A percentile compares a stretch with the other conserved stretches of the same genome.
Conservation (phyloP, 108 stramenopile genomes). For the Nitzschia inconspicua region DNA sequence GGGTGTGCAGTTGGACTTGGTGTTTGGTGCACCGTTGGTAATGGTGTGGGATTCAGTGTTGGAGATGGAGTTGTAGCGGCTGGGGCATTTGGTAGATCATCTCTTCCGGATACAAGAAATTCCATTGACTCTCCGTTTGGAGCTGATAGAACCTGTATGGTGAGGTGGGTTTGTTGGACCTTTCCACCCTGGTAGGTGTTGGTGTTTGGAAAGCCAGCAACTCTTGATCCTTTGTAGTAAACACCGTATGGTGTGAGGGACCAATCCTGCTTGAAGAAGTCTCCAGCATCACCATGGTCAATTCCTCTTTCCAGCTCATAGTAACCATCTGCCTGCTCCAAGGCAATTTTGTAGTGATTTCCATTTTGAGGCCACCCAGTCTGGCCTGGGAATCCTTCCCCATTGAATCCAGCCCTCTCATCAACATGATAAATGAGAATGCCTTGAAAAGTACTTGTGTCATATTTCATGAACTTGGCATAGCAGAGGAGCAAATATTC, state of each 20-base stretch:
- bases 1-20: too few relatives aligned
- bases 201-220: constrained; percentile 26
- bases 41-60: too few relatives aligned
- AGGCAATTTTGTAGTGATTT: constrained; percentile 65
- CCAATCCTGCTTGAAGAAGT: constrained; percentile 18
- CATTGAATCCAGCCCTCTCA: constrained; percentile 21
- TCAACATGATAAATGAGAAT: constrained; percentile 71
- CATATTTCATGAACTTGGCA: constrained; percentile 41
- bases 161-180: background rate
- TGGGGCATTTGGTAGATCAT: too few relatives aligned
- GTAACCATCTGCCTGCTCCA: constrained; percentile 67
- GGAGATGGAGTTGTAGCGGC: too few relatives aligned
- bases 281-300: constrained; percentile 24
- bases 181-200: constrained; percentile 17
- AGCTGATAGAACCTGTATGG: too few relatives aligned
- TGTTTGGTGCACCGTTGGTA: too few relatives aligned
- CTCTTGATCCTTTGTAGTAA: too few relatives aligned
- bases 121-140: too few relatives aligned
- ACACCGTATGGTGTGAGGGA: too few relatives aligned
- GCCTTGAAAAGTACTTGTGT: constrained; percentile 30
- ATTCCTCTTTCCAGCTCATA: constrained; percentile 63
- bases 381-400: constrained; percentile 52
- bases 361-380: constrained; percentile 54
- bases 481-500: constrained; percentile 55
- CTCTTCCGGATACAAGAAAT: too few relatives aligned